These are phyloP conservation scores for Cercophora scortea DNA, from an alignment of 495 filamentous ascomycete genomes.

Conservation along the genomic window DNA sequence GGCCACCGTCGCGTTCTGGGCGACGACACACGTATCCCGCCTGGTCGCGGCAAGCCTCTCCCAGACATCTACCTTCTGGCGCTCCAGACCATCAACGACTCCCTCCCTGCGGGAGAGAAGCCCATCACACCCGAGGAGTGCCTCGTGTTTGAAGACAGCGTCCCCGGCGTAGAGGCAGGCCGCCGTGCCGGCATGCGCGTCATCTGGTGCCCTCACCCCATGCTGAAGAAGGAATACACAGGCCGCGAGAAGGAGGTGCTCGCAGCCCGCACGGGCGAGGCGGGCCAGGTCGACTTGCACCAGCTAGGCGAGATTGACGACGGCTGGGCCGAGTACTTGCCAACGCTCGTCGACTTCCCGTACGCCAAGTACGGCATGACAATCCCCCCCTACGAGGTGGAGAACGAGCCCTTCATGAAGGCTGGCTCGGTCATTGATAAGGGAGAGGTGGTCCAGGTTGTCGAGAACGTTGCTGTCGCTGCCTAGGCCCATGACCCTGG, in stretches of 20 bases:
- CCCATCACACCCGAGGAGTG: constrained; percentile 79
- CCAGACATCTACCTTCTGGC: constrained; percentile 94
- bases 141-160: constrained; percentile 92
- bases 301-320: constrained; percentile 56
- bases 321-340: constrained; percentile 61
- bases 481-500: not conserved
- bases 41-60: constrained; percentile 80
- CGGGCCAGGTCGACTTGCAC: constrained; percentile 40
- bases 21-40: constrained; percentile 74
- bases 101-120: constrained; percentile 52
- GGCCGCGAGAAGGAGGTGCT: constrained; percentile 77
- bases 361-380: constrained; percentile 65
- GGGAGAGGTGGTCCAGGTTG: constrained; percentile 11
- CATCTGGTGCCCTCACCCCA: constrained; percentile 84
- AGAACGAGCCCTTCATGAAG: constrained; percentile 29
- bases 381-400: constrained; percentile 29
- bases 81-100: constrained; percentile 73
- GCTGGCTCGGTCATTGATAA: constrained; percentile 9
- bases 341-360: constrained; percentile 60
- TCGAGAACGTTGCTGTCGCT: not conserved
- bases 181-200: constrained; percentile 92
- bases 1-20: constrained; percentile 64
- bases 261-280: constrained; percentile 70
- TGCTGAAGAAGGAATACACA: constrained; percentile 62
- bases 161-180: constrained; percentile 87